A percentile compares a stretch with the other conserved stretches of the same genome.
Conservation (phyloP, 2,329 filamentous ascomycete genomes). For the Colletotrichum spaethianum region DNA sequence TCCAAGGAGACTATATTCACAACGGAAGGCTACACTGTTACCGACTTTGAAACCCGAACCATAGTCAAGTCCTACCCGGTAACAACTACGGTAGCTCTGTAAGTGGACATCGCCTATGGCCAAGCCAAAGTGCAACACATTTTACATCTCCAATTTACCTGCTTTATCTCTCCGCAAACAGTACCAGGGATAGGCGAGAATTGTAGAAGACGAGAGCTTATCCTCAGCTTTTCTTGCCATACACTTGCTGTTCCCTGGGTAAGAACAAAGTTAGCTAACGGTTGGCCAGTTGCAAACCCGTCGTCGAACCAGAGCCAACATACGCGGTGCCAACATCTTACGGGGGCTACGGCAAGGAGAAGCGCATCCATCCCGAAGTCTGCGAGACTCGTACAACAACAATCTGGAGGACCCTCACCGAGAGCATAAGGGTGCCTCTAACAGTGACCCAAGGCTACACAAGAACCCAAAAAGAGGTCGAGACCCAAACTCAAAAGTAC, state of each 20-base stretch:
- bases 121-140: not conserved
- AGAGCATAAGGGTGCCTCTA: slow-evolving; percentile 8
- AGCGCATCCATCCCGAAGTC: slow-evolving; percentile 26
- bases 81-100: slow-evolving; percentile 39
- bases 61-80: slow-evolving; percentile 39
- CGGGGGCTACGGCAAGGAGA: slow-evolving; percentile 6
- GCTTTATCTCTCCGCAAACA: not conserved
- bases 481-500: slow-evolving; percentile 20
- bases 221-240: not conserved
- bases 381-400: slow-evolving; percentile 42
- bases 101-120: not conserved
- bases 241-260: not conserved
- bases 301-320: slow-evolving; percentile 8
- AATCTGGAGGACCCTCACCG: slow-evolving; percentile 41
- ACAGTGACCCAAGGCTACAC: slow-evolving; percentile 27
- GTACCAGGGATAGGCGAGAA: not conserved
- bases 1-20: slow-evolving; percentile 36
- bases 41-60: slow-evolving; percentile 31
- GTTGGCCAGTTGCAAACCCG: slow-evolving; percentile 16
- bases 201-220: not conserved
- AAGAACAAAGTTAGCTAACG: not conserved
- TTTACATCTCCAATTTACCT: not conserved
- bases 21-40: slow-evolving; percentile 32
- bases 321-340: slow-evolving; percentile 21
- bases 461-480: slow-evolving; percentile 30